Evolutionary conservation across 148 eudicot genomes (phyloP).

Genomic region (Chenopodium suecicum): DNA sequence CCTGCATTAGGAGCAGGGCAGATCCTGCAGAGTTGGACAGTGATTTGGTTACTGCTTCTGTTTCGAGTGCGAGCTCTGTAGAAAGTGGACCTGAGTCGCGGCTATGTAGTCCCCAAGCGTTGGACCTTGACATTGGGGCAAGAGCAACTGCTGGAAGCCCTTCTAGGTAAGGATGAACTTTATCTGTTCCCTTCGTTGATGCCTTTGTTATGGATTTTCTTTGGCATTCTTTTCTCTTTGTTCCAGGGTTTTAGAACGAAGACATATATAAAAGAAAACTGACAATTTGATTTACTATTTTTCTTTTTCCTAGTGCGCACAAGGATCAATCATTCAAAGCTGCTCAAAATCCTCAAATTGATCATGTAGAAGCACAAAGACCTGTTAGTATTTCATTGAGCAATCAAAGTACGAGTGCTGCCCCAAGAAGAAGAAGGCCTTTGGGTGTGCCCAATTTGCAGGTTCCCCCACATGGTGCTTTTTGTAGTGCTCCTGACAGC

Average conservation of each 20-base stretch:
- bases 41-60: slow-evolving; percentile 62
- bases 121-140: slow-evolving; percentile 66
- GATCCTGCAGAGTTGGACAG: slow-evolving; percentile 73
- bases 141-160: slow-evolving; percentile 73
- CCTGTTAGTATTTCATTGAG: slow-evolving; percentile 42
- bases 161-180: slow-evolving; percentile 54
- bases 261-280: not conserved
- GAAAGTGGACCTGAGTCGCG: slow-evolving; percentile 90
- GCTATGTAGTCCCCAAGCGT: slow-evolving; percentile 65
- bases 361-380: slow-evolving; percentile 43
- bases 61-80: slow-evolving; percentile 71
- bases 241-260: not conserved
- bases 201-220: not conserved
- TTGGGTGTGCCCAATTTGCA: slow-evolving; percentile 64
- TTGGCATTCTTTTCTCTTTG: not conserved
- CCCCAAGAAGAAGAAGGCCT: slow-evolving; percentile 63
- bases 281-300: slow-evolving; percentile 4
- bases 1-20: slow-evolving; percentile 62
- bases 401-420: slow-evolving; percentile 41
- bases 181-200: not conserved
- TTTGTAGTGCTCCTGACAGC: slow-evolving; percentile 89
- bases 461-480: slow-evolving; percentile 64
- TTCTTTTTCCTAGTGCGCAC: slow-evolving; percentile 42
- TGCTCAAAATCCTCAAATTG: slow-evolving; percentile 28
- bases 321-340: slow-evolving; percentile 47